These are phyloP conservation scores for Teunomyces stri DNA, from an alignment of 805 yeast species.

Conservation along the genomic window DNA sequence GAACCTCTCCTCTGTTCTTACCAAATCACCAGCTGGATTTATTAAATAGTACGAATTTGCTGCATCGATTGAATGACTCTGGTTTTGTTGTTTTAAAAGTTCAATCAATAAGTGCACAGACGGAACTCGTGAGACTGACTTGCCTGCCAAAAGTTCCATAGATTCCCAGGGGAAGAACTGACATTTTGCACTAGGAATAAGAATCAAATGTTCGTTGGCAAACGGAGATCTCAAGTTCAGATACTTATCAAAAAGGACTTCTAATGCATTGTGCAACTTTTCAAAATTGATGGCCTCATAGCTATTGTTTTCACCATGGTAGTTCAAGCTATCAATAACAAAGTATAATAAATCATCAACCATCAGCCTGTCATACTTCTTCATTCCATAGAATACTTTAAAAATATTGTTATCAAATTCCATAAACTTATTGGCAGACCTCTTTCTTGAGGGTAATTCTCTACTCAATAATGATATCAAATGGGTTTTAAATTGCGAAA, in stretches of 20 bases:
- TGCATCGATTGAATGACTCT: neutral
- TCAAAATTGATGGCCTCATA: slow-evolving; percentile 66
- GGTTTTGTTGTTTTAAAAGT: slow-evolving; percentile 22
- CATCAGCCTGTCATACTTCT: slow-evolving; percentile 20
- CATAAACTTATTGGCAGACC: slow-evolving; percentile 4
- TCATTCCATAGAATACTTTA: slow-evolving; percentile 18
- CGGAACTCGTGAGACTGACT: slow-evolving; percentile 74
- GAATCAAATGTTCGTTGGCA: slow-evolving; percentile 53
- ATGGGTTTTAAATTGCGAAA: slow-evolving; percentile 17
- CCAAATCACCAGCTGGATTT: slow-evolving; percentile 81
- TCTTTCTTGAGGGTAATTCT: slow-evolving; percentile 12
- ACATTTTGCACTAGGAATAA: slow-evolving; percentile 67
- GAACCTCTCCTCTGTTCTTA: slow-evolving; percentile 61
- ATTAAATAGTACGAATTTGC: slow-evolving; percentile 51
- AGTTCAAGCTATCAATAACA: slow-evolving; percentile 56
- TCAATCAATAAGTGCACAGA: slow-evolving; percentile 47
- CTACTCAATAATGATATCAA: slow-evolving; percentile 14
- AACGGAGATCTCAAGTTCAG: slow-evolving; percentile 7
- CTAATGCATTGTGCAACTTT: slow-evolving; percentile 50
- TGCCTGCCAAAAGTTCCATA: slow-evolving; percentile 49
- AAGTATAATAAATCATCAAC: slow-evolving; percentile 65
- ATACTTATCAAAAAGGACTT: slow-evolving; percentile 38
- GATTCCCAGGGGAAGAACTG: slow-evolving; percentile 91
- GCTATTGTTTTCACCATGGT: slow-evolving; percentile 63
- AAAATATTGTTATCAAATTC: slow-evolving; percentile 18